Percentiles rank a stretch among this genome's conserved stretches.
phyloP scores from a whole-genome alignment of 1,284 basidiomycete genomes.

The Puccinia horiana region DNA sequence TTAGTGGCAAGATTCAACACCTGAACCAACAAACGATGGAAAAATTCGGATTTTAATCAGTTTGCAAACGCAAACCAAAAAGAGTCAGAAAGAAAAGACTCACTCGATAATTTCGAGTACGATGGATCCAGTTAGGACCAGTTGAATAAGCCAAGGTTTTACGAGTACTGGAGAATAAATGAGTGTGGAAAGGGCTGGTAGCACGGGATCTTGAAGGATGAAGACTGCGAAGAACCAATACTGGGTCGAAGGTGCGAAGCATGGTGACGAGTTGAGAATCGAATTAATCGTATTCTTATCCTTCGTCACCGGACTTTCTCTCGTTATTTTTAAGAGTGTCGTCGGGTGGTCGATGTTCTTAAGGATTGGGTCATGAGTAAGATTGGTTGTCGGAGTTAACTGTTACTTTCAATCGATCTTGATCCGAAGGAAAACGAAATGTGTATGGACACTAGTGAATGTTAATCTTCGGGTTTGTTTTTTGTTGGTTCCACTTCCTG shows the following conservation, averaged over 20 bases:
- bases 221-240: background rate
- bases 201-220: background rate
- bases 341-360: background rate
- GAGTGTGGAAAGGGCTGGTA: background rate
- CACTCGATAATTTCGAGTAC: background rate
- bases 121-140: background rate
- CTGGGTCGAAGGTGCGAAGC: background rate
- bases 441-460: too few species aligned
- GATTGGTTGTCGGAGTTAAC: too few species aligned
- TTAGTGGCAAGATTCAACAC: slow-evolving; percentile 2
- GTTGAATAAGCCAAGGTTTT: background rate
- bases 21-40: background rate
- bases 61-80: background rate
- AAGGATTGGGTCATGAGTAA: background rate
- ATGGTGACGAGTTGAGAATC: background rate
- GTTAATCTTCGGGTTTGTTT: too few species aligned
- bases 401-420: too few species aligned
- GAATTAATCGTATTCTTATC: background rate
- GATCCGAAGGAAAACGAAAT: too few species aligned
- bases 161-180: background rate
- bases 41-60: background rate
- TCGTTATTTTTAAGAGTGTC: too few species aligned
- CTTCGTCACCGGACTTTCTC: background rate
- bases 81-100: background rate
- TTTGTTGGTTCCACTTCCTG: too few species aligned